These are phyloP conservation scores for Colletotrichum aenigma DNA, from an alignment of 2,329 filamentous ascomycete species.

Conservation along the genomic window DNA sequence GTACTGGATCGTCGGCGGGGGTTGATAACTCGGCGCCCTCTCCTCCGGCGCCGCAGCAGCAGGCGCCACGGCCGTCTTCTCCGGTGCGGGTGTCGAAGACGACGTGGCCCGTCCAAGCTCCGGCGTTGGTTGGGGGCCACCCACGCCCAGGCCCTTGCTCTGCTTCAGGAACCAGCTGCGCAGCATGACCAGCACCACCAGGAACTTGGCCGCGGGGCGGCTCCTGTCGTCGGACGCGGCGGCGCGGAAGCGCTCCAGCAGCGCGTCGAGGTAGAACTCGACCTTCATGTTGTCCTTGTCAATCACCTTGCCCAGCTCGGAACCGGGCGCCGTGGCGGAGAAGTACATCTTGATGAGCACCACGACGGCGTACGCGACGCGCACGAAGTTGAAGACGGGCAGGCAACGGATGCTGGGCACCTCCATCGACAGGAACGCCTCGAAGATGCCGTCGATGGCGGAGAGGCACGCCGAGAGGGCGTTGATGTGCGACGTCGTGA, in stretches of 20 bases:
- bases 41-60: not conserved
- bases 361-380: constrained; percentile 73
- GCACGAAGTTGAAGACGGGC: constrained; percentile 74
- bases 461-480: constrained; percentile 70
- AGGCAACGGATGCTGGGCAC: constrained; percentile 63
- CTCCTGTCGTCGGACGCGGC: constrained; percentile 68
- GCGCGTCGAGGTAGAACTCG: constrained; percentile 68
- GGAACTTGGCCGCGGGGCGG: constrained; percentile 71
- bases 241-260: constrained; percentile 70
- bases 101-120: not conserved
- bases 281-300: constrained; percentile 70
- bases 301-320: constrained; percentile 73
- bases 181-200: constrained; percentile 73
- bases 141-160: constrained; percentile 29
- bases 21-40: constrained; percentile 24
- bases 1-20: constrained; percentile 24
- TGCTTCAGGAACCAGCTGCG: constrained; percentile 70
- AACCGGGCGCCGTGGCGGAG: constrained; percentile 65
- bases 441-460: constrained; percentile 70
- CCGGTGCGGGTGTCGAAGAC: not conserved
- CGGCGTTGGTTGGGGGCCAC: not conserved
- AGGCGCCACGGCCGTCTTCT: not conserved
- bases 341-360: constrained; percentile 78
- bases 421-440: constrained; percentile 67
- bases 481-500: constrained; percentile 66